Base-by-base conservation (phyloP, 2,329 filamentous ascomycete genomes). In the Esteya vermicola region DNA sequence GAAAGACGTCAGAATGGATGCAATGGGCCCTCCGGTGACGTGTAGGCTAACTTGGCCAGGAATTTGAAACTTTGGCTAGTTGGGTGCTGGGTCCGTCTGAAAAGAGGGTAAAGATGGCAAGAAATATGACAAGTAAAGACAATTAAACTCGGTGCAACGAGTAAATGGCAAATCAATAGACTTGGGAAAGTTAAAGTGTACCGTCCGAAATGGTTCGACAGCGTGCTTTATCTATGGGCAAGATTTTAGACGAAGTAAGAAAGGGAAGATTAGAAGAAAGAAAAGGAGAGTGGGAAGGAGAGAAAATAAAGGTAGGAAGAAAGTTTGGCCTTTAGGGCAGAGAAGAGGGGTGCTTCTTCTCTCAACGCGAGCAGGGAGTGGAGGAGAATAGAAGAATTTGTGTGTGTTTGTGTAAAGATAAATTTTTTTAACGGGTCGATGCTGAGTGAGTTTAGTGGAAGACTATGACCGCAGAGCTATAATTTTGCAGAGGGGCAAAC, bases 351-450 rank as follows among this genome's bases (percentile, higher is more conserved):
- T 36, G 37, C 26, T 23, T 41, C 33, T 32, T 36, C 39, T 31
- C 39, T n/a, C 39, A 36, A 32, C 33, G 25, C 33, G 36, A 40
- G 27, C 25, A 33, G 38, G 26, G 36, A 43, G 36, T 22, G 23
- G 39, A 44, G 30, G 33, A 43, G 41, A 40, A 38, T 42, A 35
- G 18, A 34, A 34, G 27, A 43, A 36, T 38, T 33, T 43, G 45
- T 50, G 47, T 52, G 50, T 50, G n/a, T n/a, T n/a, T n/a, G n/a
- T n/a, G 48, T 45, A 48, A 45, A 44, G 39, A 46, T 41, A 50
- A 51, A 48, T 47, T 45, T 48, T 52, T 52, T 52, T 52, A 25
- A 26, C 33, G 44, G 46, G 44, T 42, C 46, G 36, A 37, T 40
- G 40, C 33, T 48, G 33, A 46, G 34, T 37, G 40, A 36, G 37